Conservation (phyloP, 768 basidiomycete genomes). For the Psilocybe cyanescens region DNA sequence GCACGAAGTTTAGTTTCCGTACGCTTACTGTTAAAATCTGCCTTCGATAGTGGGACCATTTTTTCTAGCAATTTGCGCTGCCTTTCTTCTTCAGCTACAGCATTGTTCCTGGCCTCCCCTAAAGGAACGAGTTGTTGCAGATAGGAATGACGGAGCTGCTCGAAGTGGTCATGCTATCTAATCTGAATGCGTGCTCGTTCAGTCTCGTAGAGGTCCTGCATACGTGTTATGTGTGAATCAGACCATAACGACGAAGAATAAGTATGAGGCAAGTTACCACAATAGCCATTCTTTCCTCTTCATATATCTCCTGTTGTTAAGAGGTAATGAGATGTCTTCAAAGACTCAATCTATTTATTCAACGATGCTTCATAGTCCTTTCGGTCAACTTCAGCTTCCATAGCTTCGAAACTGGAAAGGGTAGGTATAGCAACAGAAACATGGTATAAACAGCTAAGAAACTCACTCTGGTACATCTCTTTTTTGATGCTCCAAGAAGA, state of each 20-base stretch:
- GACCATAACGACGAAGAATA: not conserved
- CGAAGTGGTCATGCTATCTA: slow-evolving; percentile 34
- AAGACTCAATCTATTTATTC: slow-evolving; percentile 29
- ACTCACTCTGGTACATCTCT: slow-evolving; percentile 43
- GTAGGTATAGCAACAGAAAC: not conserved
- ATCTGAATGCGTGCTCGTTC: not conserved
- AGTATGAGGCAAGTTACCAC: not conserved
- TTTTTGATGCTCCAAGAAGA: slow-evolving; percentile 42
- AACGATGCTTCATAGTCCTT: slow-evolving; percentile 29
- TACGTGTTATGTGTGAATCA: not conserved
- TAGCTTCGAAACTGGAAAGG: slow-evolving; percentile 34
- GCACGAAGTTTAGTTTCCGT: slow-evolving; percentile 53
- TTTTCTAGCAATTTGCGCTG: slow-evolving; percentile 27
- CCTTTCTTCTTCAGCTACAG: slow-evolving; percentile 24
- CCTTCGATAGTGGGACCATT: slow-evolving; percentile 36
- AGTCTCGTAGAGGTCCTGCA: not conserved
- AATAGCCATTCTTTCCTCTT: not conserved
- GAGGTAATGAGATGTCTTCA: slow-evolving; percentile 31
- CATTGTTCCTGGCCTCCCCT: slow-evolving; percentile 16
- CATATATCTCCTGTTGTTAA: not conserved
- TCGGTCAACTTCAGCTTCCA: slow-evolving; percentile 35
- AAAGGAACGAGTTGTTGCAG: slow-evolving; percentile 28
- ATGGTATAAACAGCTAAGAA: not conserved
- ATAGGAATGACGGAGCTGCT: slow-evolving; percentile 34
- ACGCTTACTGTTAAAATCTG: slow-evolving; percentile 36